Evolutionary conservation across 2,329 filamentous ascomycete genomes (phyloP).

Genomic region (Lecanicillium sp.): DNA sequence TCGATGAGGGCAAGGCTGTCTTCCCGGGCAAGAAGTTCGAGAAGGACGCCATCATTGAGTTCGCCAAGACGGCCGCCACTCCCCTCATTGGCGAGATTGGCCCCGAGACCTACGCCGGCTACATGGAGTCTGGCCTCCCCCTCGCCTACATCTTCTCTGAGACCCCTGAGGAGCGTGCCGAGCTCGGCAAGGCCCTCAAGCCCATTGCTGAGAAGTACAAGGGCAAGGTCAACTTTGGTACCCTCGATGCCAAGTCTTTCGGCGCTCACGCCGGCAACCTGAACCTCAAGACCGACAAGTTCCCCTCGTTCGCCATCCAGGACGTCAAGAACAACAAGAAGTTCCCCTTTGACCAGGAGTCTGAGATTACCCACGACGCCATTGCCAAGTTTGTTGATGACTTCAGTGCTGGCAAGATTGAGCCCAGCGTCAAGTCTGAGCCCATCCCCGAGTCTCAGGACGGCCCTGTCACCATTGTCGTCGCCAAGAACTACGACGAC

Average conservation of each 20-base stretch:
- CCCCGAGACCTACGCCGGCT: conserved; percentile 90
- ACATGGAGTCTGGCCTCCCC: conserved; percentile 88
- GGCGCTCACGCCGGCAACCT: conserved; percentile 94
- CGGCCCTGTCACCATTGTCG: conserved; percentile 76
- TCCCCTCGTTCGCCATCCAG: conserved; percentile 97
- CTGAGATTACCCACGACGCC: conserved; percentile 62
- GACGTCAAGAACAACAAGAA: conserved; percentile 93
- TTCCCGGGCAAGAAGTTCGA: conserved; percentile 73
- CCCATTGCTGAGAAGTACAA: conserved; percentile 85
- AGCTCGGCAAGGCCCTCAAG: conserved; percentile 71
- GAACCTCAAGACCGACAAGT: conserved; percentile 91
- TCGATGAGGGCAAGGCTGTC: conserved; percentile 89
- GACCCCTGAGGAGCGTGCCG: conserved; percentile 78
- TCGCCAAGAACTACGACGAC: conserved; percentile 89
- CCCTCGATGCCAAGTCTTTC: conserved; percentile 89
- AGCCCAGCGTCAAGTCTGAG: conserved; percentile 98
- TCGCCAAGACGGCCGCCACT: conserved; percentile 77
- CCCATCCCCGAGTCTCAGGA: conserved; percentile 91
- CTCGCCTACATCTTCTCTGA: conserved; percentile 98
- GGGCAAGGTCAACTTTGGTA: conserved; percentile 94
- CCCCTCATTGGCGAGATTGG: conserved; percentile 93
- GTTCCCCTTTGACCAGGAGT: conserved; percentile 84
- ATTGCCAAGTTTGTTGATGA: conserved; percentile 81
- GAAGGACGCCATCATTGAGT: conserved; percentile 68
- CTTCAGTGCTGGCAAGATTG: conserved; percentile 78